Base-by-base conservation (phyloP, 2,329 filamentous ascomycete species). In the Thielaviopsis musarum region DNA sequence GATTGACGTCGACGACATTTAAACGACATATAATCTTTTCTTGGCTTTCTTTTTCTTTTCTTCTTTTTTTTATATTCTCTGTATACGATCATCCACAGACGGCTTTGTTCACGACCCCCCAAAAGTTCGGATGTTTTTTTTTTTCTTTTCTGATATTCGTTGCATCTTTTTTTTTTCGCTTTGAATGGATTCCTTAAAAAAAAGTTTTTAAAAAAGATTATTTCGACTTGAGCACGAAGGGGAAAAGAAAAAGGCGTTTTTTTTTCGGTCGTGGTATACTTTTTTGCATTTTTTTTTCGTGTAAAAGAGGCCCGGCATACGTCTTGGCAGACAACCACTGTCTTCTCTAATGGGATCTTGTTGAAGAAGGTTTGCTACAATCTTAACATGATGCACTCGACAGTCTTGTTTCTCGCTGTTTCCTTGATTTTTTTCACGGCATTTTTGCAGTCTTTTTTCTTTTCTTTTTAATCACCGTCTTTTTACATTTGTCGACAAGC, bases 1-100 rank as follows among this genome's bases (percentile, higher is more conserved):
- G 67, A 84, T 96, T 69, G 89, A 94, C 72, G 88, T 95, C 71
- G 91, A 97, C 76, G 90, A 96, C 73, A 95, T 97, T 73, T 96
- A 83, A 81, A 70, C 22, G 38, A 7, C 56, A 38, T n/a, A 45
- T 24, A 19, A 2, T 17, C 26, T 22, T 13, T 52, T 21, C 24
- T 52, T 52, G 49, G 3, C 21, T 52, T 15, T 56, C 10, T 17
- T 17, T 19, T 45, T 45, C 6, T 45, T 17, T 19, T 3, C 22
- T n/a, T 12, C 49, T n/a, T 60, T 17, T 34, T 12, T 52, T 56
- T 19, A 13, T 34, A 49, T 26, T 30, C n/a, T 52, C 51, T 13
- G 30, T 30, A 56, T 55, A 51, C 54, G 45, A 30, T 56, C 26
- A 28, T n/a, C 34, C 22, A 55, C 65, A 64, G 61, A 59, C 63